Evolutionary conservation across 495 filamentous ascomycete species (phyloP).

Genomic region (Aspergillus panamensis): DNA sequence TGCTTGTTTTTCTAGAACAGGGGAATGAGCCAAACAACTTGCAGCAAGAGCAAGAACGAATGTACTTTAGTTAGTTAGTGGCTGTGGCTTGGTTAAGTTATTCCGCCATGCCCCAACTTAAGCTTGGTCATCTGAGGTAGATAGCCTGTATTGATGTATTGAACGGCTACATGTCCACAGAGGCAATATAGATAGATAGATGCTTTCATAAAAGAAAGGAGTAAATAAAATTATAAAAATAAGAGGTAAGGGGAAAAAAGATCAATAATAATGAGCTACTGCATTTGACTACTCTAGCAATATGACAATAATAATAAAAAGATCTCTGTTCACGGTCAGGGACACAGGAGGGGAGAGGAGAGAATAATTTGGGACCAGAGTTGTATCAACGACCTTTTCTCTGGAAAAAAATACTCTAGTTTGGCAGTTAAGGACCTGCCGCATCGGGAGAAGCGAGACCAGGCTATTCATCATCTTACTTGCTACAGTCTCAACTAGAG

Average conservation of each 20-base stretch:
- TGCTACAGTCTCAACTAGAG: constrained; percentile 6
- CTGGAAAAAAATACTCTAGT: constrained; percentile 8
- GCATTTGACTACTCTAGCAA: too few species aligned
- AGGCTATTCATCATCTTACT: constrained; percentile 4
- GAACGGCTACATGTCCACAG: too few species aligned
- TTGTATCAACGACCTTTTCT: not conserved
- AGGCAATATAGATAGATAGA: too few species aligned
- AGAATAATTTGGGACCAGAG: not conserved
- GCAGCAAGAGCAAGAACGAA: constrained; percentile 3
- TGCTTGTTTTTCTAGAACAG: constrained; percentile 12
- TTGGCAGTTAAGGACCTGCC: constrained; percentile 30
- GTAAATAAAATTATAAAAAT: not conserved
- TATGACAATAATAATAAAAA: not conserved
- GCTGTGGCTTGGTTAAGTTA: constrained; percentile 6
- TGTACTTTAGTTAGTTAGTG: constrained; percentile 16
- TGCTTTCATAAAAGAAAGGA: not conserved
- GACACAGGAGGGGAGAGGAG: not conserved
- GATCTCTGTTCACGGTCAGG: not conserved
- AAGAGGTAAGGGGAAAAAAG: not conserved
- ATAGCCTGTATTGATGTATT: not conserved
- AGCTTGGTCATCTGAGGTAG: constrained; percentile 8
- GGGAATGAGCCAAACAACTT: constrained; percentile 12
- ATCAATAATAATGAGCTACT: not conserved
- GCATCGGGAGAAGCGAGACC: constrained; percentile 21
- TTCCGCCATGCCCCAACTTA: constrained; percentile 7